These are phyloP conservation scores for Alternaria consortialis DNA, from an alignment of 2,329 filamentous ascomycete genomes.

Conservation along the genomic window DNA sequence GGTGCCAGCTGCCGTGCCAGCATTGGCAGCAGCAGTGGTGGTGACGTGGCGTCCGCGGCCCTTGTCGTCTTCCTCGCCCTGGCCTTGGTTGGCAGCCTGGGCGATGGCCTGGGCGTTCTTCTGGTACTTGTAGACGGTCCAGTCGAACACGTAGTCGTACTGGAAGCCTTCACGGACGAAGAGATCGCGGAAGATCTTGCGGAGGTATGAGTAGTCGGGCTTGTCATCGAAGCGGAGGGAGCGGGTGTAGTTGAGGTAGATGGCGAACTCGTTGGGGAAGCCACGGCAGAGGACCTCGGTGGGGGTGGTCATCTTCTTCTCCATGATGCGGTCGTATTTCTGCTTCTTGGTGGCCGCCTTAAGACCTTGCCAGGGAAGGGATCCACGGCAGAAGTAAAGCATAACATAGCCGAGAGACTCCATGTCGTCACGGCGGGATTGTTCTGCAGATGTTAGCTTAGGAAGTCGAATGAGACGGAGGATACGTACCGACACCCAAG, in stretches of 20 bases:
- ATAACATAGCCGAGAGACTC: slow-evolving; percentile 99
- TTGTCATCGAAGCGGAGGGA: slow-evolving; percentile 99
- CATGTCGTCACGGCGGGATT: slow-evolving; percentile 99
- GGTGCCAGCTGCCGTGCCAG: slow-evolving; percentile 68
- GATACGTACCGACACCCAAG: slow-evolving; percentile 81
- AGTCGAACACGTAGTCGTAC: slow-evolving; percentile 99
- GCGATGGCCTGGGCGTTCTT: slow-evolving; percentile 97
- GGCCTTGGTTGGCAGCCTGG: slow-evolving; percentile 73
- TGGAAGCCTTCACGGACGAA: slow-evolving; percentile 99
- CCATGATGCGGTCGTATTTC: slow-evolving; percentile 99
- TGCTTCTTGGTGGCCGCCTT: slow-evolving; percentile 99
- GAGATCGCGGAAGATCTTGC: slow-evolving; percentile 99
- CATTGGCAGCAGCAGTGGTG: slow-evolving; percentile 71
- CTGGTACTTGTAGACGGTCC: slow-evolving; percentile 99
- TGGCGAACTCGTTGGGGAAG: slow-evolving; percentile 99
- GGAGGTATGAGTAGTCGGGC: slow-evolving; percentile 98
- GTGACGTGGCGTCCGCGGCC: slow-evolving; percentile 65
- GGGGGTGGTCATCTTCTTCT: slow-evolving; percentile 99
- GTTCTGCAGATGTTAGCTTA: slow-evolving; percentile 66
- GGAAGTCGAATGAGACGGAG: neutral
- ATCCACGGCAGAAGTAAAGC: slow-evolving; percentile 99
- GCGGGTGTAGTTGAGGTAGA: slow-evolving; percentile 99
- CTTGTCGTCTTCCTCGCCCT: slow-evolving; percentile 79
- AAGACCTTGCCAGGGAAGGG: slow-evolving; percentile 96
- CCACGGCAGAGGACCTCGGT: slow-evolving; percentile 98